Evolutionary conservation across 306 rosid species (phyloP).

Genomic region (Castanea mollissima): DNA sequence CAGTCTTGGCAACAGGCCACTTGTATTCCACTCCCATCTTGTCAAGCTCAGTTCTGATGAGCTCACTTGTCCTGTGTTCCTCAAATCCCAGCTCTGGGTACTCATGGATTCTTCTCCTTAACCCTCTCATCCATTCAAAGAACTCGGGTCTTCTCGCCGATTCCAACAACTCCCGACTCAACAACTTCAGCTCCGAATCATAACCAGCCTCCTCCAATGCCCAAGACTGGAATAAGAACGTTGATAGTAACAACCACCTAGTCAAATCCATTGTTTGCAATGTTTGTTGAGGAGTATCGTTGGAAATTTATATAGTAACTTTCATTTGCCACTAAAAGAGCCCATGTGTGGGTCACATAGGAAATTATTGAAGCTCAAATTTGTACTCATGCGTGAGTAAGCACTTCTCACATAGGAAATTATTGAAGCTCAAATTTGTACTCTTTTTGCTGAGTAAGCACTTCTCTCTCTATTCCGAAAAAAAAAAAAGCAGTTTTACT

Average conservation of each 20-base stretch:
- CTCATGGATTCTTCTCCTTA: conserved; percentile 46
- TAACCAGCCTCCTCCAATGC: neutral
- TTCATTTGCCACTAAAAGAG: neutral
- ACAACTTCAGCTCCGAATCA: conserved; percentile 25
- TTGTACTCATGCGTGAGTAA: neutral
- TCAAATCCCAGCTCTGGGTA: conserved; percentile 42
- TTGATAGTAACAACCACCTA: neutral
- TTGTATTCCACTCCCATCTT: conserved; percentile 31
- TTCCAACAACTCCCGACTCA: conserved; percentile 25
- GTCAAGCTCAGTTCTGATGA: conserved; percentile 48
- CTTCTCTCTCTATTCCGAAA: too few species aligned
- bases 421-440: neutral
- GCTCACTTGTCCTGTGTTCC: conserved; percentile 39
- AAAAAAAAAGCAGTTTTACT: neutral
- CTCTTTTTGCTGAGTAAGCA: too few species aligned
- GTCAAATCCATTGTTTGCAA: neutral
- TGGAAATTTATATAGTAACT: neutral
- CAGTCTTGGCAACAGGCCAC: conserved; percentile 46
- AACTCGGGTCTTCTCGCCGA: conserved; percentile 38
- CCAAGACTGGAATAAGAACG: neutral
- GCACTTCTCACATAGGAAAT: neutral
- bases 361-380: neutral
- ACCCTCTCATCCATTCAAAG: conserved; percentile 38
- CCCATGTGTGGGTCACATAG: neutral
- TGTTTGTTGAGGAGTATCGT: neutral